These are phyloP conservation scores for Annulohypoxylon nitens DNA, from an alignment of 495 filamentous ascomycete genomes.

Conservation along the genomic window DNA sequence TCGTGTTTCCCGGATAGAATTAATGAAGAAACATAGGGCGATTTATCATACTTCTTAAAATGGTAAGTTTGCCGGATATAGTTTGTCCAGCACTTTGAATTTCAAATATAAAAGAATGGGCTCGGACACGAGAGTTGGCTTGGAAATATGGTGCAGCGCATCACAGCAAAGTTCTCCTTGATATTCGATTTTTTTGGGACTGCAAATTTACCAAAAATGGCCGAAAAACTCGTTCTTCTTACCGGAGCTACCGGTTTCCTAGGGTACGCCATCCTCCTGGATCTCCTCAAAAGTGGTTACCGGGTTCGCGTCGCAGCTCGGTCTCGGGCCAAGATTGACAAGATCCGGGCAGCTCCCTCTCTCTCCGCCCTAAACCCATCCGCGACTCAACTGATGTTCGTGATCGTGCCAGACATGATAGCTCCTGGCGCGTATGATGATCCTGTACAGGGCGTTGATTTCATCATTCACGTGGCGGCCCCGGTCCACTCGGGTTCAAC, in stretches of 20 bases:
- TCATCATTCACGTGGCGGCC: neutral
- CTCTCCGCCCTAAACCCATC: neutral
- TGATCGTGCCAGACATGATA: neutral
- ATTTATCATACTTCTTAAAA: neutral
- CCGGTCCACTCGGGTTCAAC: neutral
- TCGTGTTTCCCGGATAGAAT: neutral
- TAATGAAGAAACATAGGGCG: neutral
- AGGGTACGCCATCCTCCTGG: neutral
- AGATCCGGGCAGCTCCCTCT: neutral
- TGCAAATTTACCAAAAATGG: too few species aligned
- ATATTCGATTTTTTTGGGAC: too few species aligned
- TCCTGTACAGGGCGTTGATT: neutral
- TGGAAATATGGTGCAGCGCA: neutral
- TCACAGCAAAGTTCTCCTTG: neutral
- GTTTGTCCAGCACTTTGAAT: neutral
- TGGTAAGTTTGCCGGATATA: neutral
- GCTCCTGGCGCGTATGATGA: neutral
- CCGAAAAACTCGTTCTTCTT: neutral
- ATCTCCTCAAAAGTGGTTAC: neutral
- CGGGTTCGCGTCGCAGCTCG: neutral
- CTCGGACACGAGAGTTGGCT: neutral
- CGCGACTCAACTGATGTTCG: neutral
- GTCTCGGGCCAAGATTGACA: neutral
- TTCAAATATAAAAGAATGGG: neutral
- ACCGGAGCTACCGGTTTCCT: neutral